Evolutionary conservation across 164 flowering plant species (phyloP).

Genomic region (Tetrastigma voinierianum): DNA sequence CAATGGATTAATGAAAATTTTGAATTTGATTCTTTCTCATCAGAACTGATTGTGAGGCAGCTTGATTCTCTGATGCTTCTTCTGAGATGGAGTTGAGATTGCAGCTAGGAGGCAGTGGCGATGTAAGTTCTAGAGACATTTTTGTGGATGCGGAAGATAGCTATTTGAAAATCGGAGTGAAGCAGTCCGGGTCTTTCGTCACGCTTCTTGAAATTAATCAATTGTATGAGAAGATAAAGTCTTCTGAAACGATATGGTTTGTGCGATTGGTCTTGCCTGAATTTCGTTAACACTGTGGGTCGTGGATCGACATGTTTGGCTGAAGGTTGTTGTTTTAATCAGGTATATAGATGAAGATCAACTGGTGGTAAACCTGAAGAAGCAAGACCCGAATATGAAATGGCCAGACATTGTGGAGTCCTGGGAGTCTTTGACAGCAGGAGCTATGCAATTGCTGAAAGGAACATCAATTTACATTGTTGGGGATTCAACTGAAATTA

Average conservation of each 20-base stretch:
- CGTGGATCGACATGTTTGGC: background rate
- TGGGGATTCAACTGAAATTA: slow-evolving; percentile 87
- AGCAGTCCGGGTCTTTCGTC: slow-evolving; percentile 34
- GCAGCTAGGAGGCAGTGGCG: slow-evolving; percentile 34
- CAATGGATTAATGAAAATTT: background rate
- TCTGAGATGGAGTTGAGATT: slow-evolving; percentile 84
- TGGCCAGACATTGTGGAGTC: slow-evolving; percentile 96
- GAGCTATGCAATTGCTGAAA: slow-evolving; percentile 64
- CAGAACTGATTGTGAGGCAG: background rate
- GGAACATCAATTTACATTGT: slow-evolving; percentile 84
- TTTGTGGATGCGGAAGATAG: slow-evolving; percentile 62
- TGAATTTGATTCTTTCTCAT: background rate
- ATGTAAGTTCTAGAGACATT: slow-evolving; percentile 50
- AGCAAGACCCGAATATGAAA: slow-evolving; percentile 75
- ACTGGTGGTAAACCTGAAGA: slow-evolving; percentile 81
- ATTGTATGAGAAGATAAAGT: slow-evolving; percentile 84
- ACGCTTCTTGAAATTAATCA: slow-evolving; percentile 63
- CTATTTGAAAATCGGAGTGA: slow-evolving; percentile 51
- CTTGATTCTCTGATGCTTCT: slow-evolving; percentile 54
- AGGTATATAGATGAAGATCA: slow-evolving; percentile 96
- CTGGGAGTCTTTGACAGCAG: slow-evolving; percentile 84
- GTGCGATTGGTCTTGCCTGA: slow-evolving; percentile 15
- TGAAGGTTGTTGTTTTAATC: slow-evolving; percentile 10
- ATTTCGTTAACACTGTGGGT: background rate
- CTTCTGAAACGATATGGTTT: slow-evolving; percentile 95